A percentile compares a stretch with the other conserved stretches of the same genome.
Conservation (phyloP, 257 asterid species). For the Solanum habrochaites region DNA sequence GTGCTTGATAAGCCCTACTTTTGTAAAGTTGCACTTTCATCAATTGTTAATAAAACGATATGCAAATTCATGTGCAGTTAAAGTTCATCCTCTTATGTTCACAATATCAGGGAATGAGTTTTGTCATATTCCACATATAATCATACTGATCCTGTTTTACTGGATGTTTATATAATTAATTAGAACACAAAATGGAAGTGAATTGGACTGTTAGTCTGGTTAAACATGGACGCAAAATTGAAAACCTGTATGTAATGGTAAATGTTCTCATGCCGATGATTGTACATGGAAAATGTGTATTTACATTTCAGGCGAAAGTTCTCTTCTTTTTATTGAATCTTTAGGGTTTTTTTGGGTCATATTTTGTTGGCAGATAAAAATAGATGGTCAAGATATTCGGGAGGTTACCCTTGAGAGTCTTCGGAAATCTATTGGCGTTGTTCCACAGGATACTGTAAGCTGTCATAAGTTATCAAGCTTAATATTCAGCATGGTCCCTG, state of each 20-base stretch:
- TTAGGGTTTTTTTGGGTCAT: neutral
- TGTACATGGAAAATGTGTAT: neutral
- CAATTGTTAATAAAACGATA: neutral
- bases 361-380: conserved; percentile 45
- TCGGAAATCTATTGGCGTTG: conserved; percentile 85
- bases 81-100: neutral
- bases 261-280: neutral
- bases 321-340: neutral
- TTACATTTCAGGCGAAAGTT: neutral
- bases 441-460: conserved; percentile 99
- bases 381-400: conserved; percentile 90
- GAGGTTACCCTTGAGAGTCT: conserved; percentile 84
- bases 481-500: neutral
- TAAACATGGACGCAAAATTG: neutral
- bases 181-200: neutral
- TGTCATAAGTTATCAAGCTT: neutral
- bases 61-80: neutral
- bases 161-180: neutral
- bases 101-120: neutral
- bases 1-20: neutral
- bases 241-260: neutral
- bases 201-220: neutral
- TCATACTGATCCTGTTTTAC: neutral
- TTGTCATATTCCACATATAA: neutral
- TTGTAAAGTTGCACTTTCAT: neutral